Evolutionary conservation across 2,329 filamentous ascomycete genomes (phyloP), one percentile per base, ranked within the genome.

Genomic region (Phialocephala sp.): DNA sequence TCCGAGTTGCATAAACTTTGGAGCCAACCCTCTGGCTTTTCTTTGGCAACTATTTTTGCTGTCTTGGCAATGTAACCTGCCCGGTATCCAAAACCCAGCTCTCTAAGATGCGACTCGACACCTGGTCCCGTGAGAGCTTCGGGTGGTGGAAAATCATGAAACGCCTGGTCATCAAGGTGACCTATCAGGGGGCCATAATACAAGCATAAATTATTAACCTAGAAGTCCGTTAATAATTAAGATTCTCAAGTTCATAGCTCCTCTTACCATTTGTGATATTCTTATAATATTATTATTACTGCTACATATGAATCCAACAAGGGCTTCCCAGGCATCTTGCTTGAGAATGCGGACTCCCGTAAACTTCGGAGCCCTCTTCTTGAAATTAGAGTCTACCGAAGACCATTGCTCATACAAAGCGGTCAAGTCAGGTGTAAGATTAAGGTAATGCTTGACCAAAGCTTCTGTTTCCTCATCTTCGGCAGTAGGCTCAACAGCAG

Each of bases 211-310:
- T 97, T 98, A 72, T 96, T 89, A 24, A 94, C 86, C 87, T 89
- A 22, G 36, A 20, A 57, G 35, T 14, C 14, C 35, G 36, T 37
- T 57, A 36, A 57, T 8, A 22, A 57, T 22, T 20, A 27, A 56
- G 32, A 8, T 39, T 20, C 12, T 27, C 8, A 24, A 57, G 39
- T 35, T 57, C 9, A 22, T n/a, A 24, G 8, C 5, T 20, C 22
- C 50, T 45, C 20, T 69, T 73, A 91, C 93, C 95, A 99, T 99
- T 79, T 96, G 92, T 5, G 92, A 94, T 76, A 99, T 99, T 45
- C 95, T 88, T 1, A 89, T 86, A 67, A 99, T 99, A 76, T 99
- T 97, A 80, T 99, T 99, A 80, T 99, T 99, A 79, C 93, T 97
- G 79, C 94, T 97, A 83, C 95, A 99, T 69, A 99, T 99, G 79